phyloP scores from a whole-genome alignment of 2,329 filamentous ascomycete species.

The Sclerotinia glacialis region DNA sequence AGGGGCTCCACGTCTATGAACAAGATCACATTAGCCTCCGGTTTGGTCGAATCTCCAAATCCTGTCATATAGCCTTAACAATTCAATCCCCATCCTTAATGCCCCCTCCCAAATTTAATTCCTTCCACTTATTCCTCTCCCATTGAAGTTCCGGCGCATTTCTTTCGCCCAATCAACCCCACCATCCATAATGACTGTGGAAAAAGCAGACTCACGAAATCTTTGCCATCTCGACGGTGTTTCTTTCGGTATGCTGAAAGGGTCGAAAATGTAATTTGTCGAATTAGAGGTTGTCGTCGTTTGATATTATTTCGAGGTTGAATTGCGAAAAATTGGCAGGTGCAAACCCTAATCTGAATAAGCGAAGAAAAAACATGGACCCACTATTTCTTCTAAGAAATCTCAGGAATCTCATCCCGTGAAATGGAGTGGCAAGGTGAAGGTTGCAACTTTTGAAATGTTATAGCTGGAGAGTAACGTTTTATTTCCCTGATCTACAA shows the following conservation, averaged over 20 bases:
- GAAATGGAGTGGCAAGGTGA: background rate
- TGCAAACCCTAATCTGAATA: conserved; percentile 37
- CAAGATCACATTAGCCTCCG: conserved; percentile 27
- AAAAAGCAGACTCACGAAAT: conserved; percentile 52
- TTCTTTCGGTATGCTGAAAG: conserved; percentile 37
- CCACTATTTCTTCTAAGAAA: conserved; percentile 1
- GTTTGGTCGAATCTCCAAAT: background rate
- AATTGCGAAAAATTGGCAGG: conserved; percentile 25
- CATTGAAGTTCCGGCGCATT: background rate
- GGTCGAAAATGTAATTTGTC: conserved; percentile 33
- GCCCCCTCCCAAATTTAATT: background rate
- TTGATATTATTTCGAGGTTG: conserved; percentile 26
- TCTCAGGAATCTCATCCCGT: background rate
- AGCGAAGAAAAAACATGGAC: conserved; percentile 30
- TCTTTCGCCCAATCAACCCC: conserved; percentile 15
- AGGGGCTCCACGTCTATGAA: conserved; percentile 74
- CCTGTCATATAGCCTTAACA: background rate
- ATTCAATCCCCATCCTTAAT: background rate
- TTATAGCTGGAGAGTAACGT: background rate
- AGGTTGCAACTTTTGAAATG: background rate
- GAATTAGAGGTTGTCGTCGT: conserved; percentile 25
- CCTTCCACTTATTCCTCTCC: background rate
- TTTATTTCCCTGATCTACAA: background rate
- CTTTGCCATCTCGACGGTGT: conserved; percentile 60
- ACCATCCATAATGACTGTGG: conserved; percentile 22